Conservation (phyloP, 1,284 basidiomycete genomes). For the Caloboletus firmus region DNA sequence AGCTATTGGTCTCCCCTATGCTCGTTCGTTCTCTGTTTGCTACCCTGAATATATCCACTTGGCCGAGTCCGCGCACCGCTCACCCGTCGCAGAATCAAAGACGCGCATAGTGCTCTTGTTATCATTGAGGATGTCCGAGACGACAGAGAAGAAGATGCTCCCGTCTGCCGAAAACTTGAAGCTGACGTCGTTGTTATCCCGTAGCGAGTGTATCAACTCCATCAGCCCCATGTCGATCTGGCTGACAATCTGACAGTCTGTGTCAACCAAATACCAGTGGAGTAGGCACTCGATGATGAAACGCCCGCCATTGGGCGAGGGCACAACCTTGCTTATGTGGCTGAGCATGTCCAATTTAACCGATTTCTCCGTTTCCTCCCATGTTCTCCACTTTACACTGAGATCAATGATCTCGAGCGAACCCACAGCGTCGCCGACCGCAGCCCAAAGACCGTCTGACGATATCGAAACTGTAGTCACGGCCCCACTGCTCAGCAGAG, state of each 20-base stretch:
- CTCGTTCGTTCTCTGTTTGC: not conserved
- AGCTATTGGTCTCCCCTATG: not conserved
- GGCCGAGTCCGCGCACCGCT: not conserved
- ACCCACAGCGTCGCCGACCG: conserved; percentile 1
- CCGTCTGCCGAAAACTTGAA: conserved; percentile 23
- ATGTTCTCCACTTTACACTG: not conserved
- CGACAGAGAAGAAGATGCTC: conserved; percentile 7
- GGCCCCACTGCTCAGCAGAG: not conserved
- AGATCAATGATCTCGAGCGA: conserved; percentile 18
- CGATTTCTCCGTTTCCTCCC: not conserved
- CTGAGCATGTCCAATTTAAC: not conserved
- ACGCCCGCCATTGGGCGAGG: conserved; percentile 14
- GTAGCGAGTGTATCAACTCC: not conserved
- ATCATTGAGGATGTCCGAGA: not conserved
- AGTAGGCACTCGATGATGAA: conserved; percentile 4
- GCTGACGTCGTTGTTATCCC: not conserved
- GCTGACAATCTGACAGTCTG: conserved; percentile 9
- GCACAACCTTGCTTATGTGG: not conserved
- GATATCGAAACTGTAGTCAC: conserved; percentile 11
- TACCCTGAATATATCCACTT: conserved; percentile 15
- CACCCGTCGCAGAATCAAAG: conserved; percentile 16
- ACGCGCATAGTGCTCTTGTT: conserved; percentile 14
- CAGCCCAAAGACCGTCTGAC: conserved; percentile 20
- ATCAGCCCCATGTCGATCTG: conserved; percentile 11
- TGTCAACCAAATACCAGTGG: conserved; percentile 14